Evolutionary conservation across 2,329 filamentous ascomycete species (phyloP).

Genomic region (Sclerotiophoma versabilis): DNA sequence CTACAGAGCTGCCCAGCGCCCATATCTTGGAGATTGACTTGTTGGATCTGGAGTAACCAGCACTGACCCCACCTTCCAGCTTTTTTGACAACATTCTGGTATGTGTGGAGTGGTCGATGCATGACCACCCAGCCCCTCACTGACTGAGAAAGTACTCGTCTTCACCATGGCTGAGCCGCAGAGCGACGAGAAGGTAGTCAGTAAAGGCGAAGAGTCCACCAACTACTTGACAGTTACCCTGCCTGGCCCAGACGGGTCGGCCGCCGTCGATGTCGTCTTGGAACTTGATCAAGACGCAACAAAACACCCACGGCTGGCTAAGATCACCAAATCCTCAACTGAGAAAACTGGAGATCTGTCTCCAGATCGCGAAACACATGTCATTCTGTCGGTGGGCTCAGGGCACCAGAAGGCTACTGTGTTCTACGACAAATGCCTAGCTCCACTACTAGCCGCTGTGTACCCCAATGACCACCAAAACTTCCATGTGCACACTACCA

Average conservation of each 20-base stretch:
- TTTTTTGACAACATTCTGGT: not conserved
- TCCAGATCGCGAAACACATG: slow-evolving; percentile 42
- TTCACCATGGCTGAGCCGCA: slow-evolving; percentile 12
- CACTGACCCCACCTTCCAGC: not conserved
- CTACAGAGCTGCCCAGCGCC: not conserved
- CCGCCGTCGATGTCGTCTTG: slow-evolving; percentile 12
- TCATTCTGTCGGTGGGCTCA: slow-evolving; percentile 56
- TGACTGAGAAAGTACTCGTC: not conserved
- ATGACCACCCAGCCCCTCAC: not conserved
- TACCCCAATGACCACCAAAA: slow-evolving; percentile 39
- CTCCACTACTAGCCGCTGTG: slow-evolving; percentile 53
- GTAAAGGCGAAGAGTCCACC: slow-evolving; percentile 1
- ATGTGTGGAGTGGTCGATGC: not conserved
- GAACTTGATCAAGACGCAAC: slow-evolving; percentile 23
- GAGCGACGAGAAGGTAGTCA: not conserved
- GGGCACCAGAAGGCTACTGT: slow-evolving; percentile 51
- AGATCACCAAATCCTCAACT: slow-evolving; percentile 24
- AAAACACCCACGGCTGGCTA: slow-evolving; percentile 26
- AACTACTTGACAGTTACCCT: slow-evolving; percentile 18
- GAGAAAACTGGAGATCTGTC: slow-evolving; percentile 1
- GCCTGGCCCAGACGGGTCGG: slow-evolving; percentile 11
- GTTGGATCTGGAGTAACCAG: not conserved
- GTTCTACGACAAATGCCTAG: slow-evolving; percentile 50
- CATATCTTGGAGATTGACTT: not conserved
- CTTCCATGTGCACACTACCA: slow-evolving; percentile 68